Conservation (phyloP, 2,329 filamentous ascomycete species). For the Venturia nashicola region DNA sequence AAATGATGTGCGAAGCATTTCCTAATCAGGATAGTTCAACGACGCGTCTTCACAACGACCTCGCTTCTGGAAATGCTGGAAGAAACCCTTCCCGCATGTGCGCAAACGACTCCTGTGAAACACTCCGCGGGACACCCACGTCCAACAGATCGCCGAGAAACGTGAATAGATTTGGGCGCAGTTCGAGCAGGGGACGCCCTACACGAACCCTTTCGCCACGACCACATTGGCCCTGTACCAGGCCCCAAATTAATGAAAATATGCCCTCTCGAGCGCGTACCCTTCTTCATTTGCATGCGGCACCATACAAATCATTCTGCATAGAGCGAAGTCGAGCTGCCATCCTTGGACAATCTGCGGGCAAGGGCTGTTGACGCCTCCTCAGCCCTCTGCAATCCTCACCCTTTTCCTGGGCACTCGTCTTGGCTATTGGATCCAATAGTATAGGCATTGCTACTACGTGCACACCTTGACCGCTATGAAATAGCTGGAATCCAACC, state of each 20-base stretch:
- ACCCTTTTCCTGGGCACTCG: not conserved
- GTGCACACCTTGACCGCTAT: not conserved
- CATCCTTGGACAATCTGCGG: not conserved
- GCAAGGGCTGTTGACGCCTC: not conserved
- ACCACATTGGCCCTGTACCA: not conserved
- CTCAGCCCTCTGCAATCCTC: too few relatives aligned
- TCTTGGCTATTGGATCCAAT: not conserved
- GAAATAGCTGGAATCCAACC: not conserved
- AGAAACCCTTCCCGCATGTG: not conserved
- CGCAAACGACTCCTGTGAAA: not conserved
- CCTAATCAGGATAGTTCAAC: not conserved
- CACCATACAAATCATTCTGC: not conserved
- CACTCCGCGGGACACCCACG: not conserved
- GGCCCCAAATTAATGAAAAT: not conserved
- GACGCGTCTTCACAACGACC: not conserved
- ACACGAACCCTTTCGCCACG: not conserved
- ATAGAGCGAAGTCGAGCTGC: not conserved
- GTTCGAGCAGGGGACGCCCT: not conserved
- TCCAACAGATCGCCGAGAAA: not conserved
- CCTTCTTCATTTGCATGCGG: not conserved
- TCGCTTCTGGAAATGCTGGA: not conserved
- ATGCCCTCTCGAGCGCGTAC: not conserved
- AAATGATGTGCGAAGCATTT: not conserved
- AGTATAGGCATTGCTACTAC: not conserved
- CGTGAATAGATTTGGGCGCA: not conserved